A percentile compares a stretch with the other conserved stretches of the same genome.
Evolutionary conservation across 2,329 filamentous ascomycete species (phyloP).

Genomic region (Aspergillus transmontanensis): DNA sequence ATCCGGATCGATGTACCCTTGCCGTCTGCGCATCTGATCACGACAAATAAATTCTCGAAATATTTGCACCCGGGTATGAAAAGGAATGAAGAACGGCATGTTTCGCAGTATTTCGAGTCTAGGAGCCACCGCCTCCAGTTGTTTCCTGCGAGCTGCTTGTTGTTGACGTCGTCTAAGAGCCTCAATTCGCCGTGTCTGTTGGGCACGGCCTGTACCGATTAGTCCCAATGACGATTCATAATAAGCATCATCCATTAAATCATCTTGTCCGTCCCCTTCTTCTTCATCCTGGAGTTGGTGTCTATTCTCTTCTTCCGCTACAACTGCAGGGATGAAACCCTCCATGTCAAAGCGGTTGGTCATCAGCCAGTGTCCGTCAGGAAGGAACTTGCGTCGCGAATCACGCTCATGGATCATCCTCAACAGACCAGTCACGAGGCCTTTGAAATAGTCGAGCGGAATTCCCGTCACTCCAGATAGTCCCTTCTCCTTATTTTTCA

Average conservation of each 20-base stretch:
- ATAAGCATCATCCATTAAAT: constrained; percentile 42
- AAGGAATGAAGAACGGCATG: constrained; percentile 96
- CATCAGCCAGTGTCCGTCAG: constrained; percentile 91
- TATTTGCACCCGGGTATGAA: constrained; percentile 85
- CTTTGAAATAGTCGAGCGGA: constrained; percentile 75
- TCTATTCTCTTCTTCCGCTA: constrained; percentile 78
- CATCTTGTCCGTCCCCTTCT: constrained; percentile 58
- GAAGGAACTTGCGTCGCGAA: constrained; percentile 82
- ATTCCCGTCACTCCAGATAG: constrained; percentile 69
- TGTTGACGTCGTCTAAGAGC: constrained; percentile 65
- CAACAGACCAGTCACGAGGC: constrained; percentile 76
- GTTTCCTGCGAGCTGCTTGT: constrained; percentile 67
- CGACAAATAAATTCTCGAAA: constrained; percentile 89
- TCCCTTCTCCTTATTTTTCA: constrained; percentile 47
- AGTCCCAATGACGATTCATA: constrained; percentile 40
- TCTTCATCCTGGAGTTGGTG: constrained; percentile 68
- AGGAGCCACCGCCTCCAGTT: constrained; percentile 78
- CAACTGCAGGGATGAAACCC: constrained; percentile 81
- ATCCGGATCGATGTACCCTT: constrained; percentile 71
- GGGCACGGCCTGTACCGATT: constrained; percentile 62
- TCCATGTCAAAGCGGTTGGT: constrained; percentile 84
- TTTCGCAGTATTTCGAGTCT: constrained; percentile 89
- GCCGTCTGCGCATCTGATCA: constrained; percentile 73
- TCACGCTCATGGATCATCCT: constrained; percentile 92
- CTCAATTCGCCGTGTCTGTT: constrained; percentile 65